phyloP scores from a whole-genome alignment of 176 grass and related monocot species.

The Elymus sibiricus region DNA sequence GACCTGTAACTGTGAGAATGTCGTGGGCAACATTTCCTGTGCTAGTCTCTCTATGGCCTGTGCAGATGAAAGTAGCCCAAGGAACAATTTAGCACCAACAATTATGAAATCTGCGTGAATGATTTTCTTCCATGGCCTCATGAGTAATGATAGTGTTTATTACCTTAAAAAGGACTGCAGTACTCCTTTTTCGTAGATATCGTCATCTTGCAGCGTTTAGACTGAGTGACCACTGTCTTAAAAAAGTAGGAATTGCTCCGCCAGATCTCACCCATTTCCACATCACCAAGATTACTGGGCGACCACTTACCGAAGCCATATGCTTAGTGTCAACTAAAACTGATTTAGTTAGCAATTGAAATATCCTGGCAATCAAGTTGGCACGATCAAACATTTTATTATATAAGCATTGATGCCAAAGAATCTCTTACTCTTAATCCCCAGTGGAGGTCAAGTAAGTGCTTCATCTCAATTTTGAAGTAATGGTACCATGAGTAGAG shows the following conservation, averaged over 20 bases:
- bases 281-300: neutral
- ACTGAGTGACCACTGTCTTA: neutral
- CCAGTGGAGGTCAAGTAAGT: neutral
- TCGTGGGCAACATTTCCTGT: no score
- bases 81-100: no score
- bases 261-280: neutral
- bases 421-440: neutral
- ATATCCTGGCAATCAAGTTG: neutral
- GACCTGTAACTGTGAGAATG: neutral
- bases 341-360: neutral
- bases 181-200: no score
- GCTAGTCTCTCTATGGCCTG: no score
- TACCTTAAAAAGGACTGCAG: no score
- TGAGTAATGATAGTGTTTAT: no score
- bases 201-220: no score
- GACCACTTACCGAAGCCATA: no score
- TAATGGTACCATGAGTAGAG: no score
- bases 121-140: no score
- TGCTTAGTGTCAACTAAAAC: neutral
- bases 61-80: no score
- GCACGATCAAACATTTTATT: neutral
- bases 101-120: no score
- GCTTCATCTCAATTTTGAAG: neutral
- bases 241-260: neutral
- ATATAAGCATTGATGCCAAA: neutral